These are phyloP conservation scores for Saitoella complicata DNA, from an alignment of 805 yeast genomes.

Conservation along the genomic window DNA sequence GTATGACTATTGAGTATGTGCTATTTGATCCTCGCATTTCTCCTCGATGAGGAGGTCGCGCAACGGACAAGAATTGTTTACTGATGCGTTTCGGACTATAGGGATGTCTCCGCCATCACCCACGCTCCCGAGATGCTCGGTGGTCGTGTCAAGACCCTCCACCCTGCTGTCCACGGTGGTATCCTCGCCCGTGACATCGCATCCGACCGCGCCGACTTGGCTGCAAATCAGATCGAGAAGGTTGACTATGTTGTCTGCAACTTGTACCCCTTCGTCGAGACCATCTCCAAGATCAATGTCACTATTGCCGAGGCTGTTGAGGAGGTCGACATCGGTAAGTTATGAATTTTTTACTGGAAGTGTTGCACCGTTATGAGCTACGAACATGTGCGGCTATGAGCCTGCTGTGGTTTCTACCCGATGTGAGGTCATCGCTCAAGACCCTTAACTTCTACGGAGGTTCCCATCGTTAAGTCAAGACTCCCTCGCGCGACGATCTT, in stretches of 20 bases:
- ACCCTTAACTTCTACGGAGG: too few species aligned
- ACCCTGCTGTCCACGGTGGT: conserved; percentile 98
- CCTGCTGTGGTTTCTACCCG: too few species aligned
- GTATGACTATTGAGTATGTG: conserved; percentile 71
- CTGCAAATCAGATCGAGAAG: conserved; percentile 79
- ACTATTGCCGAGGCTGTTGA: conserved; percentile 96
- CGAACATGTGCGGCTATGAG: too few species aligned
- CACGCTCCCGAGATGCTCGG: conserved; percentile 99
- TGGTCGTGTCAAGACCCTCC: conserved; percentile 95
- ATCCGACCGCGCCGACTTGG: conserved; percentile 76
- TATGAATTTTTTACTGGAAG: too few species aligned
- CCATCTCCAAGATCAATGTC: conserved; percentile 87
- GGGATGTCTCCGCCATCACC: conserved; percentile 80
- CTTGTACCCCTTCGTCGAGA: conserved; percentile 95
- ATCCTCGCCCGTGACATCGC: conserved; percentile 88
- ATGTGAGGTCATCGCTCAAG: too few species aligned
- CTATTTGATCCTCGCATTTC: background rate
- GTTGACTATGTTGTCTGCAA: conserved; percentile 96
- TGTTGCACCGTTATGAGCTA: too few species aligned
- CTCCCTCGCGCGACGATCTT: too few species aligned
- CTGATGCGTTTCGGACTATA: background rate
- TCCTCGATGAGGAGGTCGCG: too few species aligned
- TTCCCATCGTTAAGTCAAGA: too few species aligned
- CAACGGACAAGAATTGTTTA: too few species aligned
- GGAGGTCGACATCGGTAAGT: conserved; percentile 61